These are phyloP conservation scores for Cystoisospora suis DNA, from an alignment of 169 alveolate species.

Conservation along the genomic window DNA sequence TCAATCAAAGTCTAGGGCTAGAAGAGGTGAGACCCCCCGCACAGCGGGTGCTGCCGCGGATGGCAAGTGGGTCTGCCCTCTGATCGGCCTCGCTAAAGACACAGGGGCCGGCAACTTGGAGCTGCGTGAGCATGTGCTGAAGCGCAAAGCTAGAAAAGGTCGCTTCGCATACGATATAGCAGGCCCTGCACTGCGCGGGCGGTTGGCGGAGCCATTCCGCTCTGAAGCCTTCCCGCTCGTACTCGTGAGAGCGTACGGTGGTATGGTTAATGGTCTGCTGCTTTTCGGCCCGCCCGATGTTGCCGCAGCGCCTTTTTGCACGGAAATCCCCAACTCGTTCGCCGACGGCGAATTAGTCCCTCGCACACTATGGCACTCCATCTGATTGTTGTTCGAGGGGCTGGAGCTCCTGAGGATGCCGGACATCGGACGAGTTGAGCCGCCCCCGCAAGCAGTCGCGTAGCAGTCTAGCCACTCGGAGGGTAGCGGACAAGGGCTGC, in stretches of 20 bases:
- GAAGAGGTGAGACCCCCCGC: neutral
- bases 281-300: too few relatives aligned
- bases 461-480: constrained; percentile 67
- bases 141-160: neutral
- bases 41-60: neutral
- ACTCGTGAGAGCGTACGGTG: too few relatives aligned
- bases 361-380: too few relatives aligned
- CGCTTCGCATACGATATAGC: neutral
- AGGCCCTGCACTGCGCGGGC: neutral
- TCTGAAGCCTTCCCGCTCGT: too few relatives aligned
- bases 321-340: too few relatives aligned
- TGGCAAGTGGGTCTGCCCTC: neutral
- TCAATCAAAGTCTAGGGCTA: neutral
- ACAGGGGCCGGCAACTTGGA: neutral
- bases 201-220: neutral
- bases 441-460: constrained; percentile 26
- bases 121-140: neutral
- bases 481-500: constrained; percentile 64
- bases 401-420: too few relatives aligned
- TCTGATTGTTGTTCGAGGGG: too few relatives aligned
- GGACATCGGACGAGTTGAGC: neutral
- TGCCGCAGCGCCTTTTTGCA: too few relatives aligned
- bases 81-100: neutral
- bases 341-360: too few relatives aligned
- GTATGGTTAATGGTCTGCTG: too few relatives aligned